Conservation (phyloP, 768 basidiomycete species). For the Pisolithus tinctorius region DNA sequence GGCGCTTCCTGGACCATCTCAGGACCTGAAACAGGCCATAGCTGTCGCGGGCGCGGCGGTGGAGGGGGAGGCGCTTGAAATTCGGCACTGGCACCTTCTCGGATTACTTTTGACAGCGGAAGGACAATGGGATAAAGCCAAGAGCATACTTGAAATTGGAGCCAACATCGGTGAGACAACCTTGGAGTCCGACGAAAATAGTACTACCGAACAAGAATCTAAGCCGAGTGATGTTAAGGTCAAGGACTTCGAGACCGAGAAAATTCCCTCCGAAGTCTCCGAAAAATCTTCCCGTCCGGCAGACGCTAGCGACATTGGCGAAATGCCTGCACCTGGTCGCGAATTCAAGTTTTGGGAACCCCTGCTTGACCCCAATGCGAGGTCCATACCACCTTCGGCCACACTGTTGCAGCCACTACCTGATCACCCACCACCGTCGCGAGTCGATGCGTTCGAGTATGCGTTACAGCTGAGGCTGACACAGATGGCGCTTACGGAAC, state of each 20-base stretch:
- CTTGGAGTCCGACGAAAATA: conserved; percentile 28
- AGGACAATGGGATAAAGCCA: conserved; percentile 76
- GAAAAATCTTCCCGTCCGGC: not conserved
- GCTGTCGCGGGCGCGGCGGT: conserved; percentile 64
- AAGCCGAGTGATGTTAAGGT: not conserved
- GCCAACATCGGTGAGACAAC: conserved; percentile 46
- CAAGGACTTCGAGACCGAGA: conserved; percentile 12
- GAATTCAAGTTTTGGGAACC: not conserved
- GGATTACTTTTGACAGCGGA: conserved; percentile 73
- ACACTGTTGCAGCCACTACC: conserved; percentile 38
- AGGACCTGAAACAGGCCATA: conserved; percentile 64
- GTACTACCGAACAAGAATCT: conserved; percentile 6
- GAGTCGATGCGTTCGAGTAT: conserved; percentile 62
- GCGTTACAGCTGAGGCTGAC: conserved; percentile 85
- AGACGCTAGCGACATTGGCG: not conserved
- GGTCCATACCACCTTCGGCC: conserved; percentile 33
- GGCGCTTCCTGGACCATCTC: conserved; percentile 54
- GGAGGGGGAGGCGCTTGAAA: conserved; percentile 53
- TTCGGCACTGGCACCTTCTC: conserved; percentile 88
- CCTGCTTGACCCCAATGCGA: conserved; percentile 25
- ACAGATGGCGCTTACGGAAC: conserved; percentile 73
- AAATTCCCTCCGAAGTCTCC: not conserved
- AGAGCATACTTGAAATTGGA: conserved; percentile 72
- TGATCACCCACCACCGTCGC: conserved; percentile 44
- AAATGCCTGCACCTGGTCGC: not conserved